Evolutionary conservation across 1,139 yeast genomes (phyloP).

Genomic region (Pichia sorboxylosa): DNA sequence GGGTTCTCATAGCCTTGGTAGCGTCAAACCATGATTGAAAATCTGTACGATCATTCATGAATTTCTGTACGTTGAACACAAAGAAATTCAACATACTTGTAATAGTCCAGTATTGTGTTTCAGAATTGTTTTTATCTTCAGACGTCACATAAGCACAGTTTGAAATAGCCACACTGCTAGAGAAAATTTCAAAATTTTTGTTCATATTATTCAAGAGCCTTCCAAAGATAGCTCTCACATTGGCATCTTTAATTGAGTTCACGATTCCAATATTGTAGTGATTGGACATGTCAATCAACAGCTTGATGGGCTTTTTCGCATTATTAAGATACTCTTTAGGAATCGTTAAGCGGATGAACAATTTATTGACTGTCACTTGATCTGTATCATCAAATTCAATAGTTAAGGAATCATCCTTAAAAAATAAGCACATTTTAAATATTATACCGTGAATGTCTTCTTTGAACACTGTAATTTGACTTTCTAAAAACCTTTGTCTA

Average conservation of each 20-base stretch:
- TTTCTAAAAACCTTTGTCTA: conserved; percentile 16
- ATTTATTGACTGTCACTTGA: conserved; percentile 16
- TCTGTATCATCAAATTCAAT: conserved; percentile 20
- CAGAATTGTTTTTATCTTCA: not conserved
- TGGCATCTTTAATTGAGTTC: conserved; percentile 19
- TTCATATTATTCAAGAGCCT: conserved; percentile 21
- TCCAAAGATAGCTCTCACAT: conserved; percentile 19
- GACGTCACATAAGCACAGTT: conserved; percentile 3
- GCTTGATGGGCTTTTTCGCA: conserved; percentile 29
- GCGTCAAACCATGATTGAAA: conserved; percentile 19
- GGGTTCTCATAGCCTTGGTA: conserved; percentile 11
- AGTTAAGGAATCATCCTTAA: conserved; percentile 18
- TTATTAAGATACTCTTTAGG: conserved; percentile 22
- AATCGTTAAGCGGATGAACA: conserved; percentile 20
- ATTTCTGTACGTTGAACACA: conserved; percentile 22
- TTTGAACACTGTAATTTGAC: conserved; percentile 17
- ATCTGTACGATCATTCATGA: conserved; percentile 19
- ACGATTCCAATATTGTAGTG: conserved; percentile 17
- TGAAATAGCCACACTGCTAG: conserved; percentile 14
- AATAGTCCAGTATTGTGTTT: conserved; percentile 14
- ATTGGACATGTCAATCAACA: conserved; percentile 25
- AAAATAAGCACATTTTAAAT: conserved; percentile 17
- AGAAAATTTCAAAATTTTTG: conserved; percentile 18
- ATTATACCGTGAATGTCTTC: conserved; percentile 19
- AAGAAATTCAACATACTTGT: conserved; percentile 23